Evolutionary conservation across 441 rosid genomes (phyloP).

Genomic region (Geranium incanum): DNA sequence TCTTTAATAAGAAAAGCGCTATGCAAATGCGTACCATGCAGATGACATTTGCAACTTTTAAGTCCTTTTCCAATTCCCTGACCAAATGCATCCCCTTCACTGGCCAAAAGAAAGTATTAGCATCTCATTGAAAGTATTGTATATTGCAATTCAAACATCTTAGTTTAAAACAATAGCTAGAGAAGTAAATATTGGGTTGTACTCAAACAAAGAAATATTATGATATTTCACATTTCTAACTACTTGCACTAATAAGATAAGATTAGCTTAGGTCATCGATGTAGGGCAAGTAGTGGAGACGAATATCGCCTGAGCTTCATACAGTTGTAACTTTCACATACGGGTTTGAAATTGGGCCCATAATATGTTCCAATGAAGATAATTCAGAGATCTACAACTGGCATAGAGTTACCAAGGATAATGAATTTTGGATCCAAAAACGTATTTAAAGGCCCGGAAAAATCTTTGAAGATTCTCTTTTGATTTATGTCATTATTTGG

Average conservation of each 20-base stretch:
- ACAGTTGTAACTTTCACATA: too few species aligned
- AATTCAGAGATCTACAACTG: too few species aligned
- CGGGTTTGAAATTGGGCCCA: too few species aligned
- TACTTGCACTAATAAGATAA: not conserved
- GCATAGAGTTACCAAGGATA: too few species aligned
- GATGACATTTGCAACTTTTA: conserved; percentile 90
- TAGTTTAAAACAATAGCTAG: not conserved
- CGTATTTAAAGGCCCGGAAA: too few species aligned
- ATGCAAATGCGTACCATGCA: conserved; percentile 59
- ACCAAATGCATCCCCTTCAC: conserved; percentile 99
- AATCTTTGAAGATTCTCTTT: too few species aligned
- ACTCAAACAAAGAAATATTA: not conserved
- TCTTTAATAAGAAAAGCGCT: conserved; percentile 15
- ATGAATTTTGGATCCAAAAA: too few species aligned
- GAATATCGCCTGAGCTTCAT: too few species aligned
- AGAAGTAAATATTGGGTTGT: not conserved
- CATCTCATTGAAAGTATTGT: conserved; percentile 22
- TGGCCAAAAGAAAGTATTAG: conserved; percentile 57
- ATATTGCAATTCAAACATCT: conserved; percentile 11
- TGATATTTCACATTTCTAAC: not conserved
- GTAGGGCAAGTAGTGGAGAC: too few species aligned
- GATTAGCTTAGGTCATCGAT: not conserved
- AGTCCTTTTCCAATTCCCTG: conserved; percentile 91
- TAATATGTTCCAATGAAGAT: too few species aligned
- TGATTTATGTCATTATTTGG: too few species aligned